A percentile compares a stretch with the other conserved stretches of the same genome.
These are phyloP conservation scores for Eimeria necatrix DNA, from an alignment of 169 alveolate genomes.

Conservation along the genomic window DNA sequence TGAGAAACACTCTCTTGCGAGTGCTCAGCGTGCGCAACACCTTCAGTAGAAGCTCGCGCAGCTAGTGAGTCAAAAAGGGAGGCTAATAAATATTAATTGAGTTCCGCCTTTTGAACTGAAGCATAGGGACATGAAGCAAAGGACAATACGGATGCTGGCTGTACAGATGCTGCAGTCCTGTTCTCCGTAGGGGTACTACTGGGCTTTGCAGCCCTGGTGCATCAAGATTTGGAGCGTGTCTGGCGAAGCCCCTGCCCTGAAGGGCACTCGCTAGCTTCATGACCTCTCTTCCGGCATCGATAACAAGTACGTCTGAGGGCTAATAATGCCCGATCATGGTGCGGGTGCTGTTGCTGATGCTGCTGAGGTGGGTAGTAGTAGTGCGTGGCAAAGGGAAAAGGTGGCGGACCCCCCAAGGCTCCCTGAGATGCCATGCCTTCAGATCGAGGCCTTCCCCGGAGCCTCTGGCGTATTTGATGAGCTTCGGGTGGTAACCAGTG, in stretches of 20 bases:
- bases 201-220: background rate
- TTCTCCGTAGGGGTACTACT: background rate
- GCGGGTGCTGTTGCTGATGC: slow-evolving; percentile 58
- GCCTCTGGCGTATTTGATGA: slow-evolving; percentile 65
- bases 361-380: slow-evolving; percentile 61
- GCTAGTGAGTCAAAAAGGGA: too few relatives aligned
- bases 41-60: background rate
- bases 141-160: too few relatives aligned
- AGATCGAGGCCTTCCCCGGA: slow-evolving; percentile 44
- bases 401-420: slow-evolving; percentile 31
- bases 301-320: slow-evolving; percentile 70
- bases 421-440: slow-evolving; percentile 44
- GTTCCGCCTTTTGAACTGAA: too few relatives aligned
- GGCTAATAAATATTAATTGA: too few relatives aligned
- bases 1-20: background rate
- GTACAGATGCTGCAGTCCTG: background rate
- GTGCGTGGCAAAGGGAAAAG: slow-evolving; percentile 32
- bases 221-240: slow-evolving; percentile 11
- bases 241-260: slow-evolving; percentile 57
- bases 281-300: slow-evolving; percentile 60
- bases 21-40: slow-evolving; percentile 2
- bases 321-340: slow-evolving; percentile 48
- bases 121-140: too few relatives aligned
- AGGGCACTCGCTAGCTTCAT: slow-evolving; percentile 71
- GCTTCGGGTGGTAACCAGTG: slow-evolving; percentile 54